Conservation (phyloP, 768 basidiomycete genomes). For the Kwoniella heveanensis region DNA sequence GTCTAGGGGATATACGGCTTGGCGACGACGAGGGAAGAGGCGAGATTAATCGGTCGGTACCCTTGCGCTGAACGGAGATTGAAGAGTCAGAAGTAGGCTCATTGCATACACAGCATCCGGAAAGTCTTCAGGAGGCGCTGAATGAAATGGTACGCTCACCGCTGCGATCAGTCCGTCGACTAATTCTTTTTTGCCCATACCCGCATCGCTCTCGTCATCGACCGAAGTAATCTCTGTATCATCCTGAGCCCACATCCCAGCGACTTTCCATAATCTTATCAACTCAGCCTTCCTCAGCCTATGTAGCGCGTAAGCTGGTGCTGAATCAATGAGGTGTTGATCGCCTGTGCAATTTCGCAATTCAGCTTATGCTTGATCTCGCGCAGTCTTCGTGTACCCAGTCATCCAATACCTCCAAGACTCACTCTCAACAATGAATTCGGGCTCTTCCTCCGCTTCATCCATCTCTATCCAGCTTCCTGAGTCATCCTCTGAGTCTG, state of each 20-base stretch:
- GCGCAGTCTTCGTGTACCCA: no score
- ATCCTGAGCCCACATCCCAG: conserved; percentile 49
- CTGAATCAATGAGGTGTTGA: conserved; percentile 49
- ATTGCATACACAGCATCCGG: no score
- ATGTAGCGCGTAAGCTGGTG: conserved; percentile 46
- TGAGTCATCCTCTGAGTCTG: conserved; percentile 24
- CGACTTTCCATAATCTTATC: conserved; percentile 54
- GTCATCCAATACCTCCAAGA: not conserved
- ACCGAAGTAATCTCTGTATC: conserved; percentile 20
- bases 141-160: conserved; percentile 32
- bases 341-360: conserved; percentile 36
- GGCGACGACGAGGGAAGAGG: conserved; percentile 22
- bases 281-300: conserved; percentile 52
- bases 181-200: conserved; percentile 49
- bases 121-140: not conserved
- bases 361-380: not conserved
- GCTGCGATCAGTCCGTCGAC: conserved; percentile 51
- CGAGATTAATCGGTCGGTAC: conserved; percentile 18
- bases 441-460: conserved; percentile 44
- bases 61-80: conserved; percentile 3
- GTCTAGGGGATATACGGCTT: conserved; percentile 14
- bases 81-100: not conserved
- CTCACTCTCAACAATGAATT: conserved; percentile 51
- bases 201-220: conserved; percentile 38
- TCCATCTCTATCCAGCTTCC: conserved; percentile 43